Evolutionary conservation across 129 eudicot genomes (phyloP).

Genomic region (Logfia minima): DNA sequence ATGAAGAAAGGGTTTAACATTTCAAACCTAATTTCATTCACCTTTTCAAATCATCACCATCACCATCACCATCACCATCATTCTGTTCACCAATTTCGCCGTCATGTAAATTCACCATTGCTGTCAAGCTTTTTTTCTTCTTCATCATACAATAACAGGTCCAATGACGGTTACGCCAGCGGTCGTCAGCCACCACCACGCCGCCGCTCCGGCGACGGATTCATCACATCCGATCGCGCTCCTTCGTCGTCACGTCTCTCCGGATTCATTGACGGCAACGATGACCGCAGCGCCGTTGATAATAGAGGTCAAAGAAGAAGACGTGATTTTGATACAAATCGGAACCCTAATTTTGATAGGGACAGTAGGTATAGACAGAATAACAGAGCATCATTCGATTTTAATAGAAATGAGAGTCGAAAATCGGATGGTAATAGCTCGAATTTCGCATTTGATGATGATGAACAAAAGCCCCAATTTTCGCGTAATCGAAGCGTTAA

Average conservation of each 20-base stretch:
- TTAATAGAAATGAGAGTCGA: constrained; percentile 16
- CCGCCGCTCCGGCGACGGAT: constrained; percentile 22
- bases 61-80: background rate
- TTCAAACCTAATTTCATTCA: constrained; percentile 29
- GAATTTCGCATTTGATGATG: constrained; percentile 23
- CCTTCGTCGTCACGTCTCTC: constrained; percentile 32
- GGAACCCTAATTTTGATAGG: constrained; percentile 8
- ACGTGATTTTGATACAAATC: constrained; percentile 18
- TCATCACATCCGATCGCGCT: constrained; percentile 16
- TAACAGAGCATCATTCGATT: constrained; percentile 20
- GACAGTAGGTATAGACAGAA: constrained; percentile 24
- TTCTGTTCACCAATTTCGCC: background rate
- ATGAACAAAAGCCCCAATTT: constrained; percentile 28
- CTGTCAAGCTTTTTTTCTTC: constrained; percentile 25
- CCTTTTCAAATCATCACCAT: constrained; percentile 4
- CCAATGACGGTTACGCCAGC: constrained; percentile 22
- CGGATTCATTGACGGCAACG: constrained; percentile 29
- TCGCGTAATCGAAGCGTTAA: background rate
- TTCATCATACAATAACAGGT: constrained; percentile 32
- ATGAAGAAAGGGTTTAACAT: constrained; percentile 29
- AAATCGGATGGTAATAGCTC: constrained; percentile 24
- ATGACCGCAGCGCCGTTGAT: constrained; percentile 23
- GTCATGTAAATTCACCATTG: constrained; percentile 20
- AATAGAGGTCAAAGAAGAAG: constrained; percentile 24
- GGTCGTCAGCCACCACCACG: constrained; percentile 32